A percentile compares a stretch with the other conserved stretches of the same genome.
phyloP scores from a whole-genome alignment of 1,139 yeast species.

The Trichomonascaceae sp. region DNA sequence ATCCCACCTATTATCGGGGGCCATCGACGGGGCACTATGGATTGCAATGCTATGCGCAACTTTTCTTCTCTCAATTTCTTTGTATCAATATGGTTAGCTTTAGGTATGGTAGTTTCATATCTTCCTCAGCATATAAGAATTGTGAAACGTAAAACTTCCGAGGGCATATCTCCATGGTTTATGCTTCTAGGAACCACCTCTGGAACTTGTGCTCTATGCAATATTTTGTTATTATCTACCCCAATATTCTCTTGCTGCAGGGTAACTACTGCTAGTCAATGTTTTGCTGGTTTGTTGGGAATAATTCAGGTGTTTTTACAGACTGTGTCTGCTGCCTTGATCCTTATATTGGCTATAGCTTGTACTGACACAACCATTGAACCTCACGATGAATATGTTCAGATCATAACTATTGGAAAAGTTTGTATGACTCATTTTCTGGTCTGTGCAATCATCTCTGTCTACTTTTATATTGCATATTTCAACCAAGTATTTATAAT shows the following conservation, averaged over 20 bases:
- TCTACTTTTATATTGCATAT: constrained; percentile 18
- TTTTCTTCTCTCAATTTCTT: constrained; percentile 37
- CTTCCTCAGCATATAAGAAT: constrained; percentile 70
- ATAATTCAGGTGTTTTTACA: constrained; percentile 66
- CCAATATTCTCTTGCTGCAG: constrained; percentile 35
- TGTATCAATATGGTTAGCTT: constrained; percentile 48
- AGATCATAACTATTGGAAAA: constrained; percentile 21
- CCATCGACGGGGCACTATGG: no score
- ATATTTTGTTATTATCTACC: constrained; percentile 54
- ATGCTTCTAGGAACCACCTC: constrained; percentile 68
- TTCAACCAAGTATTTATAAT: constrained; percentile 24
- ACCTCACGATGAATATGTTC: constrained; percentile 22
- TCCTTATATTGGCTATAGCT: constrained; percentile 28
- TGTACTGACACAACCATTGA: constrained; percentile 17
- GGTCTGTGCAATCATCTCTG: constrained; percentile 22
- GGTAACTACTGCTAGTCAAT: constrained; percentile 42
- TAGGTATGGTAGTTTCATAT: constrained; percentile 70
- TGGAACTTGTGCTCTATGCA: constrained; percentile 62
- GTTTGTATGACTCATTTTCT: constrained; percentile 21
- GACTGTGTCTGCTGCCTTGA: constrained; percentile 56
- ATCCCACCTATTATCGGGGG: no score
- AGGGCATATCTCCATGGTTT: constrained; percentile 73
- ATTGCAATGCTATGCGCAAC: constrained; percentile 11
- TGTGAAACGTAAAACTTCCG: constrained; percentile 54
- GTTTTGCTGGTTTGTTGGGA: constrained; percentile 64